Percentiles rank a stretch among this genome's conserved stretches.
These are phyloP conservation scores for Nemania abortiva DNA, from an alignment of 2,329 filamentous ascomycete genomes.

Conservation along the genomic window DNA sequence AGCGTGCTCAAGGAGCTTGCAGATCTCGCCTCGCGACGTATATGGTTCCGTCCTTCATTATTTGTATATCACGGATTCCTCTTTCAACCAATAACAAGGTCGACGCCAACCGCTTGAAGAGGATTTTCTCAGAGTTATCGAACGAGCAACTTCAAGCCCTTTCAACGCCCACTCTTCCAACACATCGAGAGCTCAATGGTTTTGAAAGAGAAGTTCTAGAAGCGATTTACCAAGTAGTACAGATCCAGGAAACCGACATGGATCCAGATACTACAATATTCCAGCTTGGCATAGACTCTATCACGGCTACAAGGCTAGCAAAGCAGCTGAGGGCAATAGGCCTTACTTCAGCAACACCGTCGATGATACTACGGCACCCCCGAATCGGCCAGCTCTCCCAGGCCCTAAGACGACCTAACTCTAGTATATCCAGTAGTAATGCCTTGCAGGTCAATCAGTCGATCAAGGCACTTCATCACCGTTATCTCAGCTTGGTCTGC, in stretches of 20 bases:
- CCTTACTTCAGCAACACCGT: constrained; percentile 70
- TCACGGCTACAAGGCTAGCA: constrained; percentile 80
- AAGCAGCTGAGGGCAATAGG: constrained; percentile 72
- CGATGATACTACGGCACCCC: constrained; percentile 74
- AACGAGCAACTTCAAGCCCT: constrained; percentile 72
- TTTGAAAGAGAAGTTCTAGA: constrained; percentile 63
- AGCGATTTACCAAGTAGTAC: constrained; percentile 66
- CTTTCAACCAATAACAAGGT: constrained; percentile 92
- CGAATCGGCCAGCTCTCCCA: constrained; percentile 61
- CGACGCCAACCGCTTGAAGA: constrained; percentile 76
- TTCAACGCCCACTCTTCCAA: constrained; percentile 51
- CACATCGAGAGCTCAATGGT: constrained; percentile 46
- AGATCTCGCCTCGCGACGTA: constrained; percentile 78
- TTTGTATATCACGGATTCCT: constrained; percentile 78
- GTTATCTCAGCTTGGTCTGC: constrained; percentile 66
- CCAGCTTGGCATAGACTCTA: constrained; percentile 88
- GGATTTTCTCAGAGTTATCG: constrained; percentile 72
- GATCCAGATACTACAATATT: constrained; percentile 76
- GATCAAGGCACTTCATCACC: constrained; percentile 74
- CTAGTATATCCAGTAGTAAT: constrained; percentile 36
- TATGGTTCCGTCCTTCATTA: constrained; percentile 90
- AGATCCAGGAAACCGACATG: constrained; percentile 59
- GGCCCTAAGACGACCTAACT: constrained; percentile 48
- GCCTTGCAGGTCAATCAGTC: constrained; percentile 67
- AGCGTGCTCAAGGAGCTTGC: constrained; percentile 71